phyloP scores from a whole-genome alignment of 176 grass and related monocot genomes.

The Secale cereale region DNA sequence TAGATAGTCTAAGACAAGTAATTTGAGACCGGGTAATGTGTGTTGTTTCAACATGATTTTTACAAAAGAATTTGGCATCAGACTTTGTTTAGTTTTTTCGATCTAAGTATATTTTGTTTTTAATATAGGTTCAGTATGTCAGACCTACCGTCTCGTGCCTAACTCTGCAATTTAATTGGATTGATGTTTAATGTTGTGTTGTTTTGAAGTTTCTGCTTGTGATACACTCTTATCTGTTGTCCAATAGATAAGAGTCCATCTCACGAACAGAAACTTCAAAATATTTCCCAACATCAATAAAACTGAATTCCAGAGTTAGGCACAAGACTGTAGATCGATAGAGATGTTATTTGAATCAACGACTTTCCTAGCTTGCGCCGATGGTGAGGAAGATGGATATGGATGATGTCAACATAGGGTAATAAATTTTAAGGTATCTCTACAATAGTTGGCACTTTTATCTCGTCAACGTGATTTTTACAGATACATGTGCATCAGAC shows the following conservation, averaged over 20 bases:
- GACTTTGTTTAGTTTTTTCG: neutral
- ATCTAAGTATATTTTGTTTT: neutral
- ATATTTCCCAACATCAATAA: neutral
- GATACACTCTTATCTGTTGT: no score
- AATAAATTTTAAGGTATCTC: neutral
- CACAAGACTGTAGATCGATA: neutral
- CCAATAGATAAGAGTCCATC: neutral
- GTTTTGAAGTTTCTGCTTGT: no score
- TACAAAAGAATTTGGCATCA: neutral
- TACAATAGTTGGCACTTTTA: neutral
- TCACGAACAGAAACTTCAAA: neutral
- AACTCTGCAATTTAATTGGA: neutral
- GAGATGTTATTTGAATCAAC: neutral
- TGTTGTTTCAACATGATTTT: neutral
- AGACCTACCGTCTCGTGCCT: neutral
- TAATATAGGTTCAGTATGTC: neutral
- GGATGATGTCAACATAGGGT: neutral
- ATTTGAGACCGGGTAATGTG: no score
- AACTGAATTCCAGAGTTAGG: neutral
- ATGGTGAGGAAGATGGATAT: neutral
- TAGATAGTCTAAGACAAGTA: no score
- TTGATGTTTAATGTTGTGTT: neutral
- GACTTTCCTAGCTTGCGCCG: neutral
- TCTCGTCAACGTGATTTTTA: neutral
- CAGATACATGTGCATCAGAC: neutral